Conservation (phyloP, 495 filamentous ascomycete genomes). For the Xylaria castorea region DNA sequence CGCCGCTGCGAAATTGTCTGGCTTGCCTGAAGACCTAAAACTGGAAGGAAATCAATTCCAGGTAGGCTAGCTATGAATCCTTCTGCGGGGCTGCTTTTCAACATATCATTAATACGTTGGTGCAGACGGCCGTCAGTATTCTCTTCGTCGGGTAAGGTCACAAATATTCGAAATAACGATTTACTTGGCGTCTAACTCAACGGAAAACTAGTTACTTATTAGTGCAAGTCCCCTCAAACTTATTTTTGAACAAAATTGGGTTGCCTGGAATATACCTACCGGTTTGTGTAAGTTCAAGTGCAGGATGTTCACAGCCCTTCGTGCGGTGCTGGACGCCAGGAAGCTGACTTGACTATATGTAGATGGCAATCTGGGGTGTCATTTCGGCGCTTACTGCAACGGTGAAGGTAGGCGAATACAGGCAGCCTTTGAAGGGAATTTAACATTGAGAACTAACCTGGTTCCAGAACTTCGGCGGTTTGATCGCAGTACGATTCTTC, state of each 20-base stretch:
- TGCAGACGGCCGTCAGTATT: conserved; percentile 67
- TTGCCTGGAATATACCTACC: conserved; percentile 71
- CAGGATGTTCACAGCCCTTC: background rate
- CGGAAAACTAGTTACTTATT: conserved; percentile 54
- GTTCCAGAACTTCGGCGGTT: conserved; percentile 60
- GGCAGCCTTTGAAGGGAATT: background rate
- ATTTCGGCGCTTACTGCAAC: conserved; percentile 69
- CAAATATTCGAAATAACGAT: background rate
- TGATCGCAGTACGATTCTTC: conserved; percentile 73
- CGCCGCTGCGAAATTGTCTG: conserved; percentile 58
- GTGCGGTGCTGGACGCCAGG: background rate
- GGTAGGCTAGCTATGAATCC: conserved; percentile 37
- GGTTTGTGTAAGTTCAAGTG: conserved; percentile 46
- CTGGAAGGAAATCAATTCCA: conserved; percentile 56
- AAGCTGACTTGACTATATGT: conserved; percentile 31
- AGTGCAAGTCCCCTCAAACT: conserved; percentile 67
- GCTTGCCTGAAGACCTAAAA: conserved; percentile 54
- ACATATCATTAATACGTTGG: conserved; percentile 23
- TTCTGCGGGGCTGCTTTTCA: conserved; percentile 32
- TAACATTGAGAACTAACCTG: conserved; percentile 9
- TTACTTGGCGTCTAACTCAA: conserved; percentile 4
- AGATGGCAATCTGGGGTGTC: conserved; percentile 77
- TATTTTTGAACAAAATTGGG: conserved; percentile 64
- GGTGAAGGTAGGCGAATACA: conserved; percentile 46
- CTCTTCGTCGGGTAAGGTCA: conserved; percentile 73